Conservation (phyloP, 2,329 filamentous ascomycete genomes). For the Leptographium wingfieldii region DNA sequence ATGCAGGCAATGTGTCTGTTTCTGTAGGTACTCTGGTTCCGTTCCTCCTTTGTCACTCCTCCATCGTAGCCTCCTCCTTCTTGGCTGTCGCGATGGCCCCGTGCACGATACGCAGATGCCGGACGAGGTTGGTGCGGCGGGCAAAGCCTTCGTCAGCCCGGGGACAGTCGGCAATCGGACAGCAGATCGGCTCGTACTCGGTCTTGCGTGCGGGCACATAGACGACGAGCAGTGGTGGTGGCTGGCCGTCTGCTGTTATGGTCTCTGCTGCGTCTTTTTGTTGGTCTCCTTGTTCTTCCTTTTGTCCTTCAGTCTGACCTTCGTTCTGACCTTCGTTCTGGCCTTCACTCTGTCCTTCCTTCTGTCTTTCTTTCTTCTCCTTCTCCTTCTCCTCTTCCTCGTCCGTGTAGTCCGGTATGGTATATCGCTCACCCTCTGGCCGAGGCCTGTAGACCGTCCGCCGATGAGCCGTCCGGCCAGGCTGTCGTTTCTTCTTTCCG, state of each 20-base stretch:
- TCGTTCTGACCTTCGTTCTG: not conserved
- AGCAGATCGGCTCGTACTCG: not conserved
- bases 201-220: not conserved
- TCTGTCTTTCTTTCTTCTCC: not conserved
- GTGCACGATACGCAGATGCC: constrained; percentile 29
- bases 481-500: no score
- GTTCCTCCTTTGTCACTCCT: no score
- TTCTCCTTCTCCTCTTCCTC: not conserved
- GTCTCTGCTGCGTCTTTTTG: not conserved
- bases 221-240: not conserved
- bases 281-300: not conserved
- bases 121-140: constrained; percentile 20
- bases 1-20: not conserved
- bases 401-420: not conserved
- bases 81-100: not conserved
- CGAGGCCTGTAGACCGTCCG: constrained; percentile 1
- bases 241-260: not conserved
- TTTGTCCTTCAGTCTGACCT: not conserved
- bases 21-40: no score
- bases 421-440: not conserved
- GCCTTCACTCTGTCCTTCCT: not conserved
- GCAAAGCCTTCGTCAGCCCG: constrained; percentile 23
- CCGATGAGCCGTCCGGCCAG: not conserved
- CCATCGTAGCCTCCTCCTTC: not conserved
- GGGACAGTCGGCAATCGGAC: not conserved